Evolutionary conservation across 352 stramenopile species (phyloP).

Genomic region (Phytopythium litorale): DNA sequence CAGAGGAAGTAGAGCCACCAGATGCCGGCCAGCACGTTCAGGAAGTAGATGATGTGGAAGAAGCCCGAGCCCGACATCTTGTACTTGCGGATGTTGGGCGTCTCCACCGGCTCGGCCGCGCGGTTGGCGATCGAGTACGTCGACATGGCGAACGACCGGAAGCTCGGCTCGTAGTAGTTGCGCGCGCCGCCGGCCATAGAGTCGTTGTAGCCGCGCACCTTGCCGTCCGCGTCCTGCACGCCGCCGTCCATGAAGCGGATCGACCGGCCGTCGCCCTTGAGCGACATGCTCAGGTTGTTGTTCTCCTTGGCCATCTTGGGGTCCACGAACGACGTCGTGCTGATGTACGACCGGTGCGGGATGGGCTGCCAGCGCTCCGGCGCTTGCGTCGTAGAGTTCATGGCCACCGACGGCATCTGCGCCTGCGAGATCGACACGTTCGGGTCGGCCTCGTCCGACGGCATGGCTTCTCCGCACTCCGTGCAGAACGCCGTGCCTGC

Average conservation of each 20-base stretch:
- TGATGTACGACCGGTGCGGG: slow-evolving; percentile 80
- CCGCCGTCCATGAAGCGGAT: slow-evolving; percentile 88
- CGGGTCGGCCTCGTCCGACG: slow-evolving; percentile 57
- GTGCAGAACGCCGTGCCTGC: slow-evolving; percentile 85
- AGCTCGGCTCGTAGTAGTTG: slow-evolving; percentile 89
- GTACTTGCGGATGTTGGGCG: slow-evolving; percentile 90
- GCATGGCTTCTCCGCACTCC: slow-evolving; percentile 86
- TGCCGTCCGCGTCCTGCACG: slow-evolving; percentile 79
- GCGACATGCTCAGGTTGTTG: slow-evolving; percentile 48
- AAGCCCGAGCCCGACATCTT: slow-evolving; percentile 84
- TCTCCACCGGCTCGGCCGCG: slow-evolving; percentile 81
- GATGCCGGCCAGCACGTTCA: slow-evolving; percentile 55
- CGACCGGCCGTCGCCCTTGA: slow-evolving; percentile 74
- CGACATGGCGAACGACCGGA: slow-evolving; percentile 87
- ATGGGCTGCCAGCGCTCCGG: slow-evolving; percentile 84
- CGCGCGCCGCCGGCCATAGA: slow-evolving; percentile 49
- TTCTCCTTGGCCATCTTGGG: slow-evolving; percentile 76
- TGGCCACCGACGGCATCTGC: slow-evolving; percentile 80
- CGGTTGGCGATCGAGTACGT: slow-evolving; percentile 89
- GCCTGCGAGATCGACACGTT: slow-evolving; percentile 87
- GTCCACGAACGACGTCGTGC: slow-evolving; percentile 86
- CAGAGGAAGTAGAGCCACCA: slow-evolving; percentile 81
- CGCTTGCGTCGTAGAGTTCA: slow-evolving; percentile 73
- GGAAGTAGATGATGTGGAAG: slow-evolving; percentile 87
- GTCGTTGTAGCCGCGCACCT: slow-evolving; percentile 84